A percentile compares a stretch with the other conserved stretches of the same genome.
Conservation (phyloP, 2,329 filamentous ascomycete genomes). For the Arthrinium phaeospermum region DNA sequence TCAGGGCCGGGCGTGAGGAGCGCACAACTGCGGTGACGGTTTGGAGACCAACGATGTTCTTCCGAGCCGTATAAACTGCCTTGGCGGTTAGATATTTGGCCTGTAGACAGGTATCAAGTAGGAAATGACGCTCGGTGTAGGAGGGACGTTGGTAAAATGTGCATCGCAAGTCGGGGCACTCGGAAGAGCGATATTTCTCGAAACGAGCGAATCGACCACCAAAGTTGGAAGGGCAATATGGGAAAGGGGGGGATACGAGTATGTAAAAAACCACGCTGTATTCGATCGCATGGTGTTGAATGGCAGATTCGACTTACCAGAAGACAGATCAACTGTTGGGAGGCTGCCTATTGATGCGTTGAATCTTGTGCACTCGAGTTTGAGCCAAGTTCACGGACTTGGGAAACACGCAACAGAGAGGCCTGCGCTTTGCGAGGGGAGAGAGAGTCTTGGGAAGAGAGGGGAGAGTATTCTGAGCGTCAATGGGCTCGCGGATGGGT, state of each 20-base stretch:
- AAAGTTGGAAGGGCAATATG: not conserved
- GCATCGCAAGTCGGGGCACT: slow-evolving; percentile 12
- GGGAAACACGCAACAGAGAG: slow-evolving; percentile 20
- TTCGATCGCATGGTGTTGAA: slow-evolving; percentile 44
- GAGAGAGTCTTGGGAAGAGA: not conserved
- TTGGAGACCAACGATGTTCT: not conserved
- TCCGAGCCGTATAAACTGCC: not conserved
- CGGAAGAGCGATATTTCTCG: slow-evolving; percentile 19
- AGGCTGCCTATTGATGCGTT: slow-evolving; percentile 39
- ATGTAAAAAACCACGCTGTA: slow-evolving; percentile 26
- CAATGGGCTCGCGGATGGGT: slow-evolving; percentile 11
- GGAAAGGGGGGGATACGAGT: slow-evolving; percentile 3
- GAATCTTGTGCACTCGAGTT: slow-evolving; percentile 33
- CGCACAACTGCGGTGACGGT: slow-evolving; percentile 10
- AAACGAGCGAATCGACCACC: not conserved
- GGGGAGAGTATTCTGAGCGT: not conserved
- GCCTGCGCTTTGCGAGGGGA: slow-evolving; percentile 5
- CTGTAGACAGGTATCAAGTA: not conserved
- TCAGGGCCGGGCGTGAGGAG: slow-evolving; percentile 10
- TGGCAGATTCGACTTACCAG: slow-evolving; percentile 44
- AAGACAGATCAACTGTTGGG: slow-evolving; percentile 39
- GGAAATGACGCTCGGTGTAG: not conserved
- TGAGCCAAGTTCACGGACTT: slow-evolving; percentile 30
- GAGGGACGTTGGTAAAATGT: not conserved
- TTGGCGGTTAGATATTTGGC: not conserved